These are phyloP conservation scores for Pelargonium fulgidum DNA, from an alignment of 441 rosid genomes.

Conservation along the genomic window DNA sequence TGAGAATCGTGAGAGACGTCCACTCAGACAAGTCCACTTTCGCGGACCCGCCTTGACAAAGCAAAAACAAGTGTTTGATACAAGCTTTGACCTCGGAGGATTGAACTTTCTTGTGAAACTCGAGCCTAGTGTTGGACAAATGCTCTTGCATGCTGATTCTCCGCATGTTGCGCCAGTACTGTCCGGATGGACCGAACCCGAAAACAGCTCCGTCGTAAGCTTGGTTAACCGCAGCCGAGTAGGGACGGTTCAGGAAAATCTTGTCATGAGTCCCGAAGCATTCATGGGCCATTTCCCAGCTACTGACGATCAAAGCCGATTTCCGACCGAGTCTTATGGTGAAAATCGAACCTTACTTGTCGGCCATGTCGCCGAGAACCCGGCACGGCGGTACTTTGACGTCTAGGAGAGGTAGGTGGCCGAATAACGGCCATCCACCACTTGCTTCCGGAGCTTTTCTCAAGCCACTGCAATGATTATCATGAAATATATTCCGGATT, in stretches of 20 bases:
- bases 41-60: not conserved
- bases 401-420: constrained; percentile 11
- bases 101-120: not conserved
- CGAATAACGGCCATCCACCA: constrained; percentile 11
- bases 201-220: constrained; percentile 6
- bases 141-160: not conserved
- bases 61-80: not conserved
- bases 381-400: not conserved
- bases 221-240: not conserved
- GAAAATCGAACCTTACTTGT: constrained; percentile 12
- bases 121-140: not conserved
- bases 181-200: not conserved
- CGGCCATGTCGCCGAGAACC: constrained; percentile 10
- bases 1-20: not conserved
- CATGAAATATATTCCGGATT: no score
- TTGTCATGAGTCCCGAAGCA: constrained; percentile 6
- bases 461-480: not conserved
- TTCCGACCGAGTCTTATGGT: constrained; percentile 8
- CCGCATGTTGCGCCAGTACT: constrained; percentile 2
- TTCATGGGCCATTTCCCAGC: not conserved
- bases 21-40: not conserved
- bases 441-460: not conserved
- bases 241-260: constrained; percentile 3
- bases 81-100: not conserved
- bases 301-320: not conserved